Evolutionary conservation across 768 basidiomycete species (phyloP).

Genomic region (Termitomyces bulborhizus): DNA sequence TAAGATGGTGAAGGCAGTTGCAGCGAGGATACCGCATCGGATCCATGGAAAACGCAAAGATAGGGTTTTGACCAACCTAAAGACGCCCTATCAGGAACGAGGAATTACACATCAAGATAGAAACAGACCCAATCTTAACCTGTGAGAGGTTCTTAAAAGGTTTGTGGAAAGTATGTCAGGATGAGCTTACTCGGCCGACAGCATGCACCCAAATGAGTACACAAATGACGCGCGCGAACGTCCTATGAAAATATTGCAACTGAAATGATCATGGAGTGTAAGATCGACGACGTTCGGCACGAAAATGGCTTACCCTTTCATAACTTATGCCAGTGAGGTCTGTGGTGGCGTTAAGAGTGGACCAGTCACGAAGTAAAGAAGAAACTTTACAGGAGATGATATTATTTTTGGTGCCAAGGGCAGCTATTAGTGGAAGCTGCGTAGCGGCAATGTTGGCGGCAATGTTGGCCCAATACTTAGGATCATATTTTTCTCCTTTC

Average conservation of each 20-base stretch:
- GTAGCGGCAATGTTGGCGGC: constrained; percentile 36
- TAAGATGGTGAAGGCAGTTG: constrained; percentile 34
- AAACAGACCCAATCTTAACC: constrained; percentile 16
- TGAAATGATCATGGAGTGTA: constrained; percentile 11
- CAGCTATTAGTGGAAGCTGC: constrained; percentile 51
- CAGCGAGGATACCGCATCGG: constrained; percentile 30
- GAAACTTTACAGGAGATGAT: constrained; percentile 27
- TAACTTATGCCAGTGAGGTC: constrained; percentile 48
- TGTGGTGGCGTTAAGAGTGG: constrained; percentile 14
- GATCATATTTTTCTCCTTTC: constrained; percentile 25
- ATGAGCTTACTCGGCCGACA: constrained; percentile 31
- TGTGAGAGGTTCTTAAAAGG: neutral
- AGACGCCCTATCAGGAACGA: neutral
- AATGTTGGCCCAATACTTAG: constrained; percentile 34
- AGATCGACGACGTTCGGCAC: neutral
- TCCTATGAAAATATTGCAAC: constrained; percentile 42
- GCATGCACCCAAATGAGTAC: constrained; percentile 45
- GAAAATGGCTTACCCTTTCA: constrained; percentile 24
- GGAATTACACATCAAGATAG: too few relatives aligned
- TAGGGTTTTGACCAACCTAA: constrained; percentile 10
- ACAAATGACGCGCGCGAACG: constrained; percentile 39
- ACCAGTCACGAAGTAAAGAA: neutral
- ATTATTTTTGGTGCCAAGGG: constrained; percentile 53
- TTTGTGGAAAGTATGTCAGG: neutral
- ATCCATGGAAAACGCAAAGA: constrained; percentile 21